A percentile compares a stretch with the other conserved stretches of the same genome.
Evolutionary conservation across 805 yeast species (phyloP).

Genomic region (Lipomyces lipofer): DNA sequence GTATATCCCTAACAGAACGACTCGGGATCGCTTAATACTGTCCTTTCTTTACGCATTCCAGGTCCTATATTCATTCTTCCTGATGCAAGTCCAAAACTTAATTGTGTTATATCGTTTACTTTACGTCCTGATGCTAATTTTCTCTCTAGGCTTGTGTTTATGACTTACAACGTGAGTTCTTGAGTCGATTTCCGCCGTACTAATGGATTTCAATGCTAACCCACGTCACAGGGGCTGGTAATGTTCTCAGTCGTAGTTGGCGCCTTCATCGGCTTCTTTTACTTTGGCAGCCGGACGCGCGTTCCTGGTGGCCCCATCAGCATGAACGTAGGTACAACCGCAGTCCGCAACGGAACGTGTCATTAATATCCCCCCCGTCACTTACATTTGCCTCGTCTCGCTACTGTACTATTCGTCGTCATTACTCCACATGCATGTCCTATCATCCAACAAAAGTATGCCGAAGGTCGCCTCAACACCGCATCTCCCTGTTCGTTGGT

Average conservation of each 20-base stretch:
- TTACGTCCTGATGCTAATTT: background rate
- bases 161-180: background rate
- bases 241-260: conserved; percentile 29
- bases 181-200: background rate
- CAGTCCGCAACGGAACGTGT: conserved; percentile 28
- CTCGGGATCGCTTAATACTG: conserved; percentile 19
- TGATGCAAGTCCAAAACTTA: conserved; percentile 13
- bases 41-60: conserved; percentile 27
- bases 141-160: background rate
- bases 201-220: background rate
- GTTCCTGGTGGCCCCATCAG: conserved; percentile 9
- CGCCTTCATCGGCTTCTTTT: conserved; percentile 28
- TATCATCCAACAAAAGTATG: too few relatives aligned
- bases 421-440: too few relatives aligned
- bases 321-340: conserved; percentile 20
- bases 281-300: conserved; percentile 26
- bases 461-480: too few relatives aligned
- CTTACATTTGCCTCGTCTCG: too few relatives aligned
- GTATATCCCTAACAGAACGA: conserved; percentile 22
- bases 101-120: background rate
- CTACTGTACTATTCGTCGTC: background rate
- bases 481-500: too few relatives aligned
- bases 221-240: conserved; percentile 26
- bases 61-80: conserved; percentile 28
- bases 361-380: conserved; percentile 14